These are phyloP conservation scores for Elsinoe necatrix DNA, from an alignment of 2,329 filamentous ascomycete species.

Conservation along the genomic window DNA sequence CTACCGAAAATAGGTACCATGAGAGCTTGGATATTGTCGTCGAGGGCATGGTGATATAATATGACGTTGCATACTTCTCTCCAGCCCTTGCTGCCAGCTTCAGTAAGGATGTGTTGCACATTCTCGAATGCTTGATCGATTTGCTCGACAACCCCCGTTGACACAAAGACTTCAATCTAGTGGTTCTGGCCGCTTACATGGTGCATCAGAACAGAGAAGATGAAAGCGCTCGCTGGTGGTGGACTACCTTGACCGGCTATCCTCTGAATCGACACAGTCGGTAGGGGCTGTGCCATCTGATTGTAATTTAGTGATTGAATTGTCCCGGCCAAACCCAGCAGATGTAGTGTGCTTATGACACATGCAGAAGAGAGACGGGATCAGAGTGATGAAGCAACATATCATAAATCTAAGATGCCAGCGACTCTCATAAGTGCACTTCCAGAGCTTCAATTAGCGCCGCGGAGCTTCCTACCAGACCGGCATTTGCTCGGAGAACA, in stretches of 20 bases:
- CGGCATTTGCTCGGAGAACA: too few relatives aligned
- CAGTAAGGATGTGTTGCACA: neutral
- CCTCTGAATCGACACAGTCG: neutral
- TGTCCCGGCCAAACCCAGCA: neutral
- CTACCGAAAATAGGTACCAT: neutral
- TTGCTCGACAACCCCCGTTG: neutral
- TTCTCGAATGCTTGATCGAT: neutral
- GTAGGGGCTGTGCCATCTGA: neutral
- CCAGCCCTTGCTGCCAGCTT: neutral
- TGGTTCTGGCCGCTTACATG: neutral
- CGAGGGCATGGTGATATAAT: neutral
- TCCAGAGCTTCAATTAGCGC: too few relatives aligned
- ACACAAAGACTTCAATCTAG: neutral
- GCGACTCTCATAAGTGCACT: neutral
- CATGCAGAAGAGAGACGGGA: neutral
- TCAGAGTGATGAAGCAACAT: neutral
- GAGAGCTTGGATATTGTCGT: neutral
- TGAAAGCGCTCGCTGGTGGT: neutral
- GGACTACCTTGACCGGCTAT: neutral
- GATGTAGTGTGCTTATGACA: neutral
- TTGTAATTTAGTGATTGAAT: neutral
- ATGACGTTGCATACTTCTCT: neutral
- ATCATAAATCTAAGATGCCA: neutral
- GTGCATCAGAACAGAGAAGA: neutral
- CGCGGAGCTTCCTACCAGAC: too few relatives aligned